These are phyloP conservation scores for Paecilomyces fulvus DNA, from an alignment of 2,329 filamentous ascomycete genomes.

Conservation along the genomic window DNA sequence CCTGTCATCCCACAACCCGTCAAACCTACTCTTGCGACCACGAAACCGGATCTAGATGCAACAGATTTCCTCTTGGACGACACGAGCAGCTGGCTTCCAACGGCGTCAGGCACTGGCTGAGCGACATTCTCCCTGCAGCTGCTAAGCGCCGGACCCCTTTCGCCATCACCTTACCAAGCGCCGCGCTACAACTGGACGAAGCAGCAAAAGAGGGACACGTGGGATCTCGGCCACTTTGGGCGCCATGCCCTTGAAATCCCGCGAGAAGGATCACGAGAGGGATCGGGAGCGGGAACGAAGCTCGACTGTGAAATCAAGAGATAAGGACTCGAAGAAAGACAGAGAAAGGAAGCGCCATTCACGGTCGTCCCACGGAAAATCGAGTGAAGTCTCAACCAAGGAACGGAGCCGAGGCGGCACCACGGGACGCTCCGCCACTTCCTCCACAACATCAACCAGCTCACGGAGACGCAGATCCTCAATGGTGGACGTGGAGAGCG, in stretches of 20 bases:
- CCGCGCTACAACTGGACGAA: background rate
- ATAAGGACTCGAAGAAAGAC: conserved; percentile 4
- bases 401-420: conserved; percentile 7
- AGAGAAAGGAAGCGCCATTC: conserved; percentile 1
- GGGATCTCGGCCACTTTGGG: background rate
- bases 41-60: background rate
- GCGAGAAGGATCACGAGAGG: conserved; percentile 12
- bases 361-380: conserved; percentile 10
- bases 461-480: conserved; percentile 7
- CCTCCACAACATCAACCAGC: conserved; percentile 4
- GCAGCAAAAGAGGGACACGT: background rate
- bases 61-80: background rate
- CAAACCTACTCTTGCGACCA: background rate
- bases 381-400: conserved; percentile 8
- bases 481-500: conserved; percentile 10
- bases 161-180: background rate
- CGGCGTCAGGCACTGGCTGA: background rate
- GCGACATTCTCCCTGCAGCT: background rate
- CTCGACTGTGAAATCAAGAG: background rate
- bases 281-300: conserved; percentile 2
- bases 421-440: conserved; percentile 3
- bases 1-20: background rate
- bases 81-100: background rate
- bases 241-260: conserved; percentile 5
- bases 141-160: background rate